These are phyloP conservation scores for Salisapilia sapeloensis DNA, from an alignment of 352 stramenopile species.

Conservation along the genomic window DNA sequence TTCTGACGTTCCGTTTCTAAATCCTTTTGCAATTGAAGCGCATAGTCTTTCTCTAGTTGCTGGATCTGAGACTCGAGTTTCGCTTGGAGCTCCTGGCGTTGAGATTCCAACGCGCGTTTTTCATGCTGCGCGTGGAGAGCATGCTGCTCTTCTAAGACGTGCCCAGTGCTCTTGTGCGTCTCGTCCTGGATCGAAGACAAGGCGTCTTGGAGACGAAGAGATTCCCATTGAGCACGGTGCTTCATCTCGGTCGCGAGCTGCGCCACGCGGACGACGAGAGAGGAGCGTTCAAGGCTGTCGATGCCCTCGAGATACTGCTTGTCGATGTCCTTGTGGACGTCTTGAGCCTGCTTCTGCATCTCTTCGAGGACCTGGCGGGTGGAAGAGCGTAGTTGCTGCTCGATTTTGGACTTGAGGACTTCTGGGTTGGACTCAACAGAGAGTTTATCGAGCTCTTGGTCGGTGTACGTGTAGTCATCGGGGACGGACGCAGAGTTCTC, in stretches of 20 bases:
- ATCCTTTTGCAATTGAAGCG: neutral
- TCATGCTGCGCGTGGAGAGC: too few species aligned
- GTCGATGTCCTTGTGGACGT: constrained; percentile 52
- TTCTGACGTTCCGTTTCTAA: neutral
- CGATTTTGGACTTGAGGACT: constrained; percentile 20
- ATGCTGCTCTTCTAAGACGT: too few species aligned
- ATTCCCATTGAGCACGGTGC: constrained; percentile 75
- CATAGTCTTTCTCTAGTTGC: neutral
- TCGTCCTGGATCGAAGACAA: constrained; percentile 57
- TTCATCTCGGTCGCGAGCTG: constrained; percentile 78
- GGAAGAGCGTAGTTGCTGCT: constrained; percentile 48
- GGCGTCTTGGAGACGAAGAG: constrained; percentile 50
- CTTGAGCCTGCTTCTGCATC: constrained; percentile 35
- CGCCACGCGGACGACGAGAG: constrained; percentile 54
- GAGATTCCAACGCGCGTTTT: constrained; percentile 45
- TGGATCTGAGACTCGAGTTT: constrained; percentile 29
- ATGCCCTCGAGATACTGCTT: constrained; percentile 59
- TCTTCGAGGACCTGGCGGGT: constrained; percentile 14
- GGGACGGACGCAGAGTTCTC: neutral
- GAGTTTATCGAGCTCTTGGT: constrained; percentile 45
- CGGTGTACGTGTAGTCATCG: too few species aligned
- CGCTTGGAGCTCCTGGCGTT: constrained; percentile 45
- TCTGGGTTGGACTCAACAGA: constrained; percentile 23
- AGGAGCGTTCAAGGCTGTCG: constrained; percentile 44
- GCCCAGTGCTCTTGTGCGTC: constrained; percentile 56